phyloP scores from a whole-genome alignment of 2,329 filamentous ascomycete genomes.

The Colletotrichum orchidophilum region DNA sequence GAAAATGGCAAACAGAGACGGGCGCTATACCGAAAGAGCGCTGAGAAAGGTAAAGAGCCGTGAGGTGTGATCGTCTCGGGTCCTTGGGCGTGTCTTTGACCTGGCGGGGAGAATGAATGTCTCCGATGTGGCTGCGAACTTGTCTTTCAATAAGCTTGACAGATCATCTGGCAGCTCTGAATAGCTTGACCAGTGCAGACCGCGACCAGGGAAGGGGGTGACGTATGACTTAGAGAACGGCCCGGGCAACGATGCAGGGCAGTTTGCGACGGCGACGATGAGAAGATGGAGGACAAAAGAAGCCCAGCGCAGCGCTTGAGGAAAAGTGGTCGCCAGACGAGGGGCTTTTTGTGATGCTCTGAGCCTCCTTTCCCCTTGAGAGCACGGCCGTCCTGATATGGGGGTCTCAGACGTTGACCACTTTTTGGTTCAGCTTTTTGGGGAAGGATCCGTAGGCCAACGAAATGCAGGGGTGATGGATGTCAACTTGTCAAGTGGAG shows the following conservation, averaged over 20 bases:
- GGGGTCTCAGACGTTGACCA: constrained; percentile 30
- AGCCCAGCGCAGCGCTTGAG: neutral
- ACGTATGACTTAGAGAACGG: neutral
- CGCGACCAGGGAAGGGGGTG: neutral
- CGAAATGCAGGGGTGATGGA: constrained; percentile 16
- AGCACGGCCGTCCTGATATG: constrained; percentile 20
- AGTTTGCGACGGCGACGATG: constrained; percentile 7
- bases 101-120: neutral
- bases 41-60: constrained; percentile 5
- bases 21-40: constrained; percentile 14
- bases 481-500: constrained; percentile 14
- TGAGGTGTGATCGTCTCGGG: constrained; percentile 25
- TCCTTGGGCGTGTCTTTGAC: constrained; percentile 11
- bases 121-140: neutral
- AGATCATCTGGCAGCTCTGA: constrained; percentile 19
- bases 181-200: constrained; percentile 14
- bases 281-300: constrained; percentile 12
- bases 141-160: constrained; percentile 15
- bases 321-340: constrained; percentile 16
- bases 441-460: constrained; percentile 31
- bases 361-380: constrained; percentile 28
- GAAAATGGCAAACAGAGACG: neutral
- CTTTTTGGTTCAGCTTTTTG: constrained; percentile 28
- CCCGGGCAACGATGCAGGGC: neutral
- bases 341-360: constrained; percentile 31